Evolutionary conservation across 2,329 filamentous ascomycete genomes (phyloP), one percentile per base, ranked within the genome.

Genomic region (Dendryphion nanum): DNA sequence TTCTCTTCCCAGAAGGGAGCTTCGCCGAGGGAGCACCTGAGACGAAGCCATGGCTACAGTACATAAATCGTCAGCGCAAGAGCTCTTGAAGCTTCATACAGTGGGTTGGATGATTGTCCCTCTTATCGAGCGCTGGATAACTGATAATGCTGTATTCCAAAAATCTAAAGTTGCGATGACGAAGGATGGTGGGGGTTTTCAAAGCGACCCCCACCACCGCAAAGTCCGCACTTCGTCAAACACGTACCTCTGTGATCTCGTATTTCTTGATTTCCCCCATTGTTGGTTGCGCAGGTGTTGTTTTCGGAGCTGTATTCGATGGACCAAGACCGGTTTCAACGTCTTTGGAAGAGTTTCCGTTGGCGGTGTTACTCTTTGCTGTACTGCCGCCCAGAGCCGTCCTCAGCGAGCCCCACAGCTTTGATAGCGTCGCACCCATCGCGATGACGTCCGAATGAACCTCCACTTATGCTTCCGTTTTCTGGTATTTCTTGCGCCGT

Each of bases 1-100:
- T 69, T 69, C 41, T 76, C 70, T 63, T 89, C 85, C 69, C 82
- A 88, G 68, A 81, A 88, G 1, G 86, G 86, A 0, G 78, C 86
- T 66, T 91, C 86, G 47, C 83, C 85, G 19, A 90, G 75, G 12
- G 69, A 72, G 68, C 84, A 88, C 48, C 79, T 75, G 38, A 79
- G 67, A 50, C 82, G 70, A 45, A 90, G 73, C 57, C 71, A 78
- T 31, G 72, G 72, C 63, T 73, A 30, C 18, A 15, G 17, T 21
- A 2, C 16, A 38, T 12, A 29, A 6, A 30, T 37, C 26, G 26
- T 44, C 32, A 20, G 37, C 30, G 38, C 33, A 34, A 37, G 12
- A 21, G 6, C 31, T 33, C 31, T 14, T 13, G 8, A 30, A 13
- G n/a, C 29, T 8, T 26, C 23, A n/a, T 8, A 26, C 8, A 8